Evolutionary conservation across 345 rosid species (phyloP).

Genomic region (Triadica sebifera): DNA sequence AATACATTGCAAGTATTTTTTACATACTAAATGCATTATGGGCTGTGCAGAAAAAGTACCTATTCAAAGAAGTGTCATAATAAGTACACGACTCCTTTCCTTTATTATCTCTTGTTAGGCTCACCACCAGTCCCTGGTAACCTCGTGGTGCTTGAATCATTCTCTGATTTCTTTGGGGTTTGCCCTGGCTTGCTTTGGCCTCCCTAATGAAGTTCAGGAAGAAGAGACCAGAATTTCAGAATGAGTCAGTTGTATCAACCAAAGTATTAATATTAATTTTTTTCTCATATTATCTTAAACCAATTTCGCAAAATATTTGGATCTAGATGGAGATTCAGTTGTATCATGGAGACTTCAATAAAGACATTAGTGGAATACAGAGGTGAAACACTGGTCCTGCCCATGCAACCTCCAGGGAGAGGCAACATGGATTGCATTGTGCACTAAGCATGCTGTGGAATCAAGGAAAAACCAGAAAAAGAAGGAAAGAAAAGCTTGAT

Average conservation of each 20-base stretch:
- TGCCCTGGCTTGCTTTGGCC: constrained; percentile 46
- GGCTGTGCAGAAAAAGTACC: neutral
- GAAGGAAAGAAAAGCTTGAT: neutral
- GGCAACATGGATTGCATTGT: neutral
- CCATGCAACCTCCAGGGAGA: too few species aligned
- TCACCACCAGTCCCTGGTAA: constrained; percentile 28
- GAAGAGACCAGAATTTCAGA: neutral
- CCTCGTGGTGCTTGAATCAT: constrained; percentile 38
- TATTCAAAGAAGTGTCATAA: neutral
- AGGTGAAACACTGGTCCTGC: too few species aligned
- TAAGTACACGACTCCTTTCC: neutral
- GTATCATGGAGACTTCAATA: neutral
- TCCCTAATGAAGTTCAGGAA: constrained; percentile 34
- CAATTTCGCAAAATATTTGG: too few species aligned
- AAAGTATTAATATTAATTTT: too few species aligned
- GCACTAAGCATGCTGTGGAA: neutral
- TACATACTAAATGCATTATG: neutral
- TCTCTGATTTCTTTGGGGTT: constrained; percentile 42
- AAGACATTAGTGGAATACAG: too few species aligned
- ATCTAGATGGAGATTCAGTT: neutral
- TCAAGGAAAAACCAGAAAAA: neutral
- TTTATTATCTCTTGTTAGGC: constrained; percentile 29
- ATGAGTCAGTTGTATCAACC: neutral
- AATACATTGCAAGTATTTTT: constrained; percentile 2
- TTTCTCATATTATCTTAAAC: neutral